Evolutionary conservation across 1,284 basidiomycete genomes (phyloP), one percentile per base, ranked within the genome.

Genomic region (Ganoderma lingzhi): DNA sequence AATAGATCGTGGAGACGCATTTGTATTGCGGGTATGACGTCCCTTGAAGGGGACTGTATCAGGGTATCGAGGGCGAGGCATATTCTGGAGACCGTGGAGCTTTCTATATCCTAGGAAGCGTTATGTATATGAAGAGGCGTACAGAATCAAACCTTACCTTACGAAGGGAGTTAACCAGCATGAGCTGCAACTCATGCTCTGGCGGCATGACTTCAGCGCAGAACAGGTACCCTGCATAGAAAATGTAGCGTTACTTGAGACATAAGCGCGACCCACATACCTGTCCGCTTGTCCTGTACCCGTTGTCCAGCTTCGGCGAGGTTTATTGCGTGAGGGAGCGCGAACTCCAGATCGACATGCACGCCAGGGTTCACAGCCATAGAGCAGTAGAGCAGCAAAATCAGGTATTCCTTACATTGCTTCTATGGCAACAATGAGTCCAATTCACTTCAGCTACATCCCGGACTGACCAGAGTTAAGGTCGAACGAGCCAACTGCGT

Each of bases 121-220:
- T 63, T 44, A 70, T 5, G 62, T 48, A 67, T 45, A 69, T 64
- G 32, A 55, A 9, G 51, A 66, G 30, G 58, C 23, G 39, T 30
- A 70, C 42, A 68, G 63, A 60, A 23, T 6, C 59, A 14, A 44
- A 17, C 64, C 65, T 35, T 73, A 90, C 93, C 85, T 94, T 94
- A 70, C 93, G 89, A 51, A 94, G 76, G 1, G 93, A 94, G 72
- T 95, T 95, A 58, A 95, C 89, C 15, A 95, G 82, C 92, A 95
- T 93, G n/a, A 95, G 82, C 69, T 88, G 86, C 37, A 94, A 82
- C 71, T 93, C 92, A 75, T 93, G 89, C 55, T 85, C 80, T 23
- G 79, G 74, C 48, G 88, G 85, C 90, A 95, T 92, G 23, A 92
- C 80, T 76, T 93, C 88, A 56, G 84, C 80, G 75, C 93, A 94